Base-by-base conservation (phyloP, 805 yeast species). In the Blastobotrys terrestris region DNA sequence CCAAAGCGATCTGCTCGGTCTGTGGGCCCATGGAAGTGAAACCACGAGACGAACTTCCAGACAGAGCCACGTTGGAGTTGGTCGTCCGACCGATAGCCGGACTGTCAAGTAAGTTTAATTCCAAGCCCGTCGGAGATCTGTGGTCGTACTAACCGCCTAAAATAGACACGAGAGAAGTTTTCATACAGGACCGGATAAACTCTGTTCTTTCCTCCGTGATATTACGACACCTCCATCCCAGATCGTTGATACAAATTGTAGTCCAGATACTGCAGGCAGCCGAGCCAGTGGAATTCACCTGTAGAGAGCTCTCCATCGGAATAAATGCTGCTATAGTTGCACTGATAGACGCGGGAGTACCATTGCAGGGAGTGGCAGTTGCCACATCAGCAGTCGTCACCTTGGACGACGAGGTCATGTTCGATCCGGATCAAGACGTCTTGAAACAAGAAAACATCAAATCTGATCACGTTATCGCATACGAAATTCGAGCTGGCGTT, bases 21-120 rank as follows among this genome's bases (percentile, higher is more conserved):
- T 78, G 91, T 0, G 99, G 99, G 0, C 99, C 99, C 0, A 77
- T 92, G 31, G 97, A 92, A 62, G 83, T 88, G 8, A 85, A 84
- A 65, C 69, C 80, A 13, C 78, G 92, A 60, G 96, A 90, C 64
- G 98, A 92, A 65, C 67, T 83, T 35, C 96, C 97, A 8, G 83
- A 86, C 14, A 73, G 76, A 45, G 84, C 92, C 14, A 82, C 87
- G 15, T 66, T 94, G 15, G 97, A 90, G 66, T 77, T 94, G 5
- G 78, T 81, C 18, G 82, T 91, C 1, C 74, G 90, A 41, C 97
- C 98, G 0, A 80, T 85, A 19, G 71, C 74, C 13, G 98, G 97
- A 1, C 76, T 84, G 1, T 77, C 95, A 4, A 76, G 77, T 26
- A 26, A 26, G 35, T 26, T n/a, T n/a, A n/a, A n/a, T n/a, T n/a